These are phyloP conservation scores for Geotrichum reessii DNA, from an alignment of 1,139 yeast species.

Conservation along the genomic window DNA sequence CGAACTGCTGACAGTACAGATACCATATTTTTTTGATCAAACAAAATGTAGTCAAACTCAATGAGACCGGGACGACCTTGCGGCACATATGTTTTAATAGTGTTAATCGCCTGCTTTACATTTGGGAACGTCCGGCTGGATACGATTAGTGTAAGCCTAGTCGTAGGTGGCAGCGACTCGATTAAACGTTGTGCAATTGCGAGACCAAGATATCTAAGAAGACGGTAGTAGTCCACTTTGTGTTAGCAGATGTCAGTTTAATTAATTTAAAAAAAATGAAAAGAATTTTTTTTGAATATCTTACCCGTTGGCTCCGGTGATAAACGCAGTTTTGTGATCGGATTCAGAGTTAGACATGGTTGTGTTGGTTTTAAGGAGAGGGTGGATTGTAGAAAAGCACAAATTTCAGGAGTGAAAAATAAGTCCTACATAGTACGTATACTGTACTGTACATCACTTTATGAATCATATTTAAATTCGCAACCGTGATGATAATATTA, in stretches of 20 bases:
- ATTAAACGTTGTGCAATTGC: conserved; percentile 77
- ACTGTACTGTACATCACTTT: no score
- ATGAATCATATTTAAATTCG: no score
- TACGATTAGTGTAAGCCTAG: conserved; percentile 67
- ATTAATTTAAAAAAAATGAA: conserved; percentile 2
- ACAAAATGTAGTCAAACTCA: conserved; percentile 78
- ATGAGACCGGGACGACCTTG: conserved; percentile 43
- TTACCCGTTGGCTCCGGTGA: conserved; percentile 58
- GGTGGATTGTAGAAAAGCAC: no score
- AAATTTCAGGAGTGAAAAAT: no score
- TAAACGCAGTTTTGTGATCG: conserved; percentile 43
- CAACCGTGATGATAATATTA: no score
- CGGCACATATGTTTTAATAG: conserved; percentile 48
- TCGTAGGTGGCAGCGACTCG: conserved; percentile 48
- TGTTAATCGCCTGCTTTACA: conserved; percentile 66
- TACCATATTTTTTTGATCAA: conserved; percentile 89
- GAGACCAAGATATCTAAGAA: conserved; percentile 66
- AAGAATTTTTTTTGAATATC: conserved; percentile 21
- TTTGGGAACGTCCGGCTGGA: conserved; percentile 85
- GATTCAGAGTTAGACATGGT: neutral
- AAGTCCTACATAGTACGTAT: no score
- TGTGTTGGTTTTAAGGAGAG: neutral
- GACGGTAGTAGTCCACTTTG: no score
- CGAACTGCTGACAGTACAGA: conserved; percentile 70
- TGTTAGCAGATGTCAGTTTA: neutral